A percentile compares a stretch with the other conserved stretches of the same genome.
Conservation (phyloP, 495 filamentous ascomycete species). For the Neurospora sp. region DNA sequence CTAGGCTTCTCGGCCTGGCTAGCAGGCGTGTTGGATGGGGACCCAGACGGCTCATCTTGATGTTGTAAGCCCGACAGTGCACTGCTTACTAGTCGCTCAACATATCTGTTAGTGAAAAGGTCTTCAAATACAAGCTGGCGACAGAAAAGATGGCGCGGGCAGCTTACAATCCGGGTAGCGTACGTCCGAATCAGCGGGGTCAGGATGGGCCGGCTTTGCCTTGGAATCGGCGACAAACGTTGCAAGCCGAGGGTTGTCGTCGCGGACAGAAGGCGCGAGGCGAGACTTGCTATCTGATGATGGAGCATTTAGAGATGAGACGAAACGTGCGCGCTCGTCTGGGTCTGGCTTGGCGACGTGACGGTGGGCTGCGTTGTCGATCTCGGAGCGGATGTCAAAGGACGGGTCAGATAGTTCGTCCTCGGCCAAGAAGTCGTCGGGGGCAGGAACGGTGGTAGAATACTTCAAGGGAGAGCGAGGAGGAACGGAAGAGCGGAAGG, state of each 20-base stretch:
- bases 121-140: not conserved
- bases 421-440: slow-evolving; percentile 6
- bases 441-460: not conserved
- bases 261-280: slow-evolving; percentile 7
- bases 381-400: slow-evolving; percentile 9
- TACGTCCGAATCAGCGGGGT: slow-evolving; percentile 14
- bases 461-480: not conserved
- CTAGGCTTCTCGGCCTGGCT: not conserved
- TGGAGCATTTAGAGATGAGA: not conserved
- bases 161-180: slow-evolving; percentile 40
- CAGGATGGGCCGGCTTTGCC: slow-evolving; percentile 1
- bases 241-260: slow-evolving; percentile 1
- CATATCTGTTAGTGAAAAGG: slow-evolving; percentile 37
- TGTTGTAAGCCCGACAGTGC: slow-evolving; percentile 14
- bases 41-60: not conserved
- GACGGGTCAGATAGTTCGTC: slow-evolving; percentile 12
- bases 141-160: not conserved
- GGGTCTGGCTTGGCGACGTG: not conserved
- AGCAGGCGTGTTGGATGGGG: not conserved
- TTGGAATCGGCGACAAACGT: slow-evolving; percentile 12
- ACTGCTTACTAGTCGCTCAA: slow-evolving; percentile 60
- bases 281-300: not conserved
- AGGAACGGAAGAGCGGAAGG: not conserved
- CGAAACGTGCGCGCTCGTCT: not conserved
- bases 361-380: not conserved